Base-by-base conservation (phyloP, 352 stramenopile genomes). In the Albugo candida region DNA sequence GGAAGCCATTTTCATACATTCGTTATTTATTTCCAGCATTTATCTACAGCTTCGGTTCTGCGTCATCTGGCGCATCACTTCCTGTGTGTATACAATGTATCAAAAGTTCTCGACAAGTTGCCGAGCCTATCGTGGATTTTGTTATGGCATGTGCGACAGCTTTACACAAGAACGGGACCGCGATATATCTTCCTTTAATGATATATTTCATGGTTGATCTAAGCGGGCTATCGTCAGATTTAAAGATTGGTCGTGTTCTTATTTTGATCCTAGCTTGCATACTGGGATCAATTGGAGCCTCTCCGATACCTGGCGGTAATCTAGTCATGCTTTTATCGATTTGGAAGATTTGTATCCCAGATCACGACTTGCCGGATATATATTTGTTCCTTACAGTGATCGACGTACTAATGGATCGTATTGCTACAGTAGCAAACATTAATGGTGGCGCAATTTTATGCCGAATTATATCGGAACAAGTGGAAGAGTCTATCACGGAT, bases 1-100 rank as follows among this genome's bases (percentile, higher is more conserved):
- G 54, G 34, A 89, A 85, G 48, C 76, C 76, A 52, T 83, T 79
- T 63, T 35, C 46, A 11, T 86, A 70, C 60, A 89, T 88, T 64
- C 45, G 46, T 20, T 61, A 85, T 46, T 60, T 88, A 44, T 2
- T 79, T 1, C 73, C 76, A 1, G 71, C 69, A 11, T 85, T 78
- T 55, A 61, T 89, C 41, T 81, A 78, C 50, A 65, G 56, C 31
- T 39, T 86, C n/a, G 76, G 76, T 18, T 83, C 68, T 27, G 73
- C 70, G 8, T 89, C 76, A 13, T 89, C 76, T 5, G 65, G 83
- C 48, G 73, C 73, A 11, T 66, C 73, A 42, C 57, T 89, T 41
- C 73, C 70, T 0, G 49, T 83, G 27, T 77, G 56, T 13, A 56
- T 82, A 47, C 58, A 67, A 41, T 82, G 68, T 45, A 72, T 86